Conservation (phyloP, 1,284 basidiomycete genomes). For the Pascua guehoae region DNA sequence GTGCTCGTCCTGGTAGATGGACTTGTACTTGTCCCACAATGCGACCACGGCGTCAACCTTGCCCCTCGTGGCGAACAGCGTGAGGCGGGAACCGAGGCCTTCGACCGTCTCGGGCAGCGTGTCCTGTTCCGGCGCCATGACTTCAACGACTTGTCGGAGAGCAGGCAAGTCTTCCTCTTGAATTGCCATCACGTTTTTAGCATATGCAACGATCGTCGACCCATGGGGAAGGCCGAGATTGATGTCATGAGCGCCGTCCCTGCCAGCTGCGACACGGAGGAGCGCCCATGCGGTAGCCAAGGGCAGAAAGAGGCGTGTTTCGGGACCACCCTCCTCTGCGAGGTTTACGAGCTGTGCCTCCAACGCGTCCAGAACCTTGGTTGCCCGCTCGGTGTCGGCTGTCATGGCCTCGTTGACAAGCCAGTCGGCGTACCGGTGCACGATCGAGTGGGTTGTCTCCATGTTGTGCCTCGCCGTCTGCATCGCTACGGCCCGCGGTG, state of each 20-base stretch:
- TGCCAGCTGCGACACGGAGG: constrained; percentile 4
- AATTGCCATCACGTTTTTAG: too few relatives aligned
- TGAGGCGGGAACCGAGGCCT: too few relatives aligned
- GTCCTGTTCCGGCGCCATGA: too few relatives aligned
- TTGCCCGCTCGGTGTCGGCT: background rate
- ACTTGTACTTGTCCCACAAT: background rate
- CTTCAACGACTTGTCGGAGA: too few relatives aligned
- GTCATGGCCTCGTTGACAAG: constrained; percentile 7
- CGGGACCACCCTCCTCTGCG: background rate
- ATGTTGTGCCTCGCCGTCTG: background rate
- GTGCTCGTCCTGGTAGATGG: background rate
- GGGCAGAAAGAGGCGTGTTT: constrained; percentile 1
- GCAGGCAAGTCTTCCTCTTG: too few relatives aligned
- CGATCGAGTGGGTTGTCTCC: background rate
- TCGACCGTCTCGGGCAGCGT: too few relatives aligned
- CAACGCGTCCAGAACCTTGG: constrained; percentile 3
- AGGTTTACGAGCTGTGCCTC: constrained; percentile 10
- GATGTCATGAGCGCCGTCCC: constrained; percentile 1
- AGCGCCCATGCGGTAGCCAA: constrained; percentile 14
- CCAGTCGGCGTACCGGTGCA: constrained; percentile 11
- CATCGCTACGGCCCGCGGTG: background rate
- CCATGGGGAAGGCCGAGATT: background rate
- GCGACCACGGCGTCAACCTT: background rate
- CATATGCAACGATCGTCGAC: background rate
- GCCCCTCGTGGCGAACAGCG: background rate